Percentiles rank a stretch among this genome's conserved stretches.
Conservation (phyloP, 1,284 basidiomycete species). For the Agroathelia rolfsii region DNA sequence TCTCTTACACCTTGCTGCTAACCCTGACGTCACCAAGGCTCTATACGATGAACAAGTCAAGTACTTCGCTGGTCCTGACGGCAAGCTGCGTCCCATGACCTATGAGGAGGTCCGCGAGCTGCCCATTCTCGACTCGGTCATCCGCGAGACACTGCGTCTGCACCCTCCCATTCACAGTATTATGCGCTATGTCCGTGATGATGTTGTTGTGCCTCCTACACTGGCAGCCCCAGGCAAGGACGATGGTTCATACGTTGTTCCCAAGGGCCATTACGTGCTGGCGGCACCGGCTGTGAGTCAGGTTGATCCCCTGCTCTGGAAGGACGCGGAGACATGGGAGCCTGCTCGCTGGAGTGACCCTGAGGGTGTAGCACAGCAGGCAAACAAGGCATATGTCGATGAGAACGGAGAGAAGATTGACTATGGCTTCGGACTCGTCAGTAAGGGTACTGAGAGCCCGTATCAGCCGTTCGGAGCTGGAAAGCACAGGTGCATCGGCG, state of each 20-base stretch:
- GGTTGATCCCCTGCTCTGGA: conserved; percentile 83
- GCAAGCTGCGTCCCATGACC: conserved; percentile 70
- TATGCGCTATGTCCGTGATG: conserved; percentile 82
- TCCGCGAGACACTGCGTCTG: conserved; percentile 87
- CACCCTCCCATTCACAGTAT: conserved; percentile 92
- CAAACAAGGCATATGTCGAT: conserved; percentile 66
- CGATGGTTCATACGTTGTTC: conserved; percentile 71
- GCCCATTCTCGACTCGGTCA: conserved; percentile 81
- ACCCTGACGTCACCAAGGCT: conserved; percentile 65
- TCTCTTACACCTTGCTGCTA: conserved; percentile 83
- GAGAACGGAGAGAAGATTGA: conserved; percentile 83
- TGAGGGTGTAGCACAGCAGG: conserved; percentile 66
- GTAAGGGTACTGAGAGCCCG: conserved; percentile 84
- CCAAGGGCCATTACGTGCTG: conserved; percentile 86
- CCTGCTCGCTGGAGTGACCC: conserved; percentile 81
- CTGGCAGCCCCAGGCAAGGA: conserved; percentile 68
- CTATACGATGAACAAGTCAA: conserved; percentile 87
- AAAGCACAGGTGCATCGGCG: conserved; percentile 89
- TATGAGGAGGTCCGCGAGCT: conserved; percentile 83
- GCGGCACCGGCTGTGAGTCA: conserved; percentile 87
- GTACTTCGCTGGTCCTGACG: conserved; percentile 73
- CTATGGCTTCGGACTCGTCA: conserved; percentile 91
- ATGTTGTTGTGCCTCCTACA: conserved; percentile 76
- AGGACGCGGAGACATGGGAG: conserved; percentile 63
- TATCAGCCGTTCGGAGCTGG: conserved; percentile 98